These are phyloP conservation scores for Populus ilicifolia DNA, from an alignment of 345 rosid species.

Conservation along the genomic window DNA sequence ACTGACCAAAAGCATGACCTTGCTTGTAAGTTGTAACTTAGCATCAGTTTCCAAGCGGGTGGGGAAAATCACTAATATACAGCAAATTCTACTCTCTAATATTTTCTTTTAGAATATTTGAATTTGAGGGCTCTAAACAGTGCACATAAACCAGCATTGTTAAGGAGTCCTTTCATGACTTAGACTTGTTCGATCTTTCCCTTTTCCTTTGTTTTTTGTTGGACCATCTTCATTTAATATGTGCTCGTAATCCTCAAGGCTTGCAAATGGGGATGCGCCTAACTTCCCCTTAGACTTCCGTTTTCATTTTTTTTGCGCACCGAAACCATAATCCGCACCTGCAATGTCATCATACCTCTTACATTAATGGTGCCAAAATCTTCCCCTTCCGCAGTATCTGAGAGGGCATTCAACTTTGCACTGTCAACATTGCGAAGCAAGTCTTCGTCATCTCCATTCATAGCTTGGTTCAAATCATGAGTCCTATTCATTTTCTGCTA, in stretches of 20 bases:
- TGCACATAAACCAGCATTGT: too few relatives aligned
- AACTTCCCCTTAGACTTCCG: slow-evolving; percentile 36
- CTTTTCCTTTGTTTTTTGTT: slow-evolving; percentile 27
- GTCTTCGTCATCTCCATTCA: slow-evolving; percentile 66
- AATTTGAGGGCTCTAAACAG: too few relatives aligned
- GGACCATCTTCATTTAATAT: slow-evolving; percentile 43
- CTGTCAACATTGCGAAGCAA: slow-evolving; percentile 39
- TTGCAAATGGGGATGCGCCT: slow-evolving; percentile 73
- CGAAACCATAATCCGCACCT: slow-evolving; percentile 15
- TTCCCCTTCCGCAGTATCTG: slow-evolving; percentile 41
- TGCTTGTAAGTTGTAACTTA: background rate
- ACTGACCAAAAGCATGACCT: background rate
- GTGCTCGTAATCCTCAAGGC: slow-evolving; percentile 79
- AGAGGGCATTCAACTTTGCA: slow-evolving; percentile 44
- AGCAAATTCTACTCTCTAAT: too few relatives aligned
- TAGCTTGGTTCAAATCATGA: slow-evolving; percentile 73
- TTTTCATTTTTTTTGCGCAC: slow-evolving; percentile 34
- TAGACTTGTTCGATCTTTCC: slow-evolving; percentile 21
- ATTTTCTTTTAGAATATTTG: too few relatives aligned
- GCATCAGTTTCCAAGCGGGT: too few relatives aligned
- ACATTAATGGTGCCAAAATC: slow-evolving; percentile 21
- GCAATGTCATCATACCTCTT: background rate
- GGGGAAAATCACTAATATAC: too few relatives aligned
- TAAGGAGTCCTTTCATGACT: slow-evolving; percentile 23
- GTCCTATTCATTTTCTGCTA: slow-evolving; percentile 63